Percentiles rank a stretch among this genome's conserved stretches.
These are phyloP conservation scores for Hypoxylon sp. DNA, from an alignment of 2,329 filamentous ascomycete genomes.

Conservation along the genomic window DNA sequence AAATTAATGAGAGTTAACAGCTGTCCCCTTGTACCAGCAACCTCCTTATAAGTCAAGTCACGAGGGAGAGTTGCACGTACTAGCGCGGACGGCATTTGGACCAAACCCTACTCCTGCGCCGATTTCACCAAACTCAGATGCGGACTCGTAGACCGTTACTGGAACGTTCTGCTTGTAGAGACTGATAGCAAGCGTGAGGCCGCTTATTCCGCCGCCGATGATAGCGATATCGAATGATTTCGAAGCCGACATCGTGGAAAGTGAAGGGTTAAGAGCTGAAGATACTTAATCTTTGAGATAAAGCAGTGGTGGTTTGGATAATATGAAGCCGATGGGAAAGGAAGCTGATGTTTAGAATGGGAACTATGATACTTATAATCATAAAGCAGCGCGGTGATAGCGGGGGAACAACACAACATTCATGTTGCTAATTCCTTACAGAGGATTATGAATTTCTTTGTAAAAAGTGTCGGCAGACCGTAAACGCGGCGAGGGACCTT, in stretches of 20 bases:
- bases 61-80: neutral
- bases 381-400: neutral
- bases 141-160: slow-evolving; percentile 54
- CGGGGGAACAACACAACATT: slow-evolving; percentile 14
- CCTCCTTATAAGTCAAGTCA: neutral
- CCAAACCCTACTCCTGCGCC: slow-evolving; percentile 54
- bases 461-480: slow-evolving; percentile 8
- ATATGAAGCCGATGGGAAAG: neutral
- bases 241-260: slow-evolving; percentile 15
- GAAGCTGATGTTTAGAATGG: neutral
- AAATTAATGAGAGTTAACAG: neutral
- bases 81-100: slow-evolving; percentile 51
- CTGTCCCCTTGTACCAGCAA: neutral
- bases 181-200: slow-evolving; percentile 52
- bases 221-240: slow-evolving; percentile 53
- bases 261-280: neutral
- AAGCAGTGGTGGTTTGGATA: neutral
- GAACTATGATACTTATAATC: slow-evolving; percentile 3
- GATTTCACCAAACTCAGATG: slow-evolving; percentile 51
- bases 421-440: slow-evolving; percentile 3
- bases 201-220: slow-evolving; percentile 57
- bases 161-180: slow-evolving; percentile 49
- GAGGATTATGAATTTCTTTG: slow-evolving; percentile 19
- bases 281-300: neutral
- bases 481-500: neutral